Evolutionary conservation across 352 stramenopile species (phyloP).

Genomic region (Globisporangium yorkense): DNA sequence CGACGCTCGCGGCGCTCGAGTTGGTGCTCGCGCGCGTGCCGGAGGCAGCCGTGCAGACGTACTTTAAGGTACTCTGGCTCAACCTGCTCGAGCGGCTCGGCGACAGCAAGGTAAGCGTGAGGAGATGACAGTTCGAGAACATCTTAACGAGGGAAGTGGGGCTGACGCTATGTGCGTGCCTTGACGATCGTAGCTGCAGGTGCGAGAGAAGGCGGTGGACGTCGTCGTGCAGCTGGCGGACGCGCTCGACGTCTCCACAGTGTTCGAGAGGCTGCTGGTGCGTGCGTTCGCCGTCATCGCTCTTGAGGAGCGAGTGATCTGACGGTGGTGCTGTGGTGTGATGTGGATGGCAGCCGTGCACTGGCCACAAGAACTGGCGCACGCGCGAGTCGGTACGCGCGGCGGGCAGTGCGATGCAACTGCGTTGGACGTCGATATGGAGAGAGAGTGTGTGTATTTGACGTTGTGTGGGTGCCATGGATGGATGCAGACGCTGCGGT

Average conservation of each 20-base stretch:
- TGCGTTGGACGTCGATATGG: not conserved
- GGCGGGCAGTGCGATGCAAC: not conserved
- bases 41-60: conserved; percentile 35
- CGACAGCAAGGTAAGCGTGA: conserved; percentile 51
- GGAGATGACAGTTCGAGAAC: not conserved
- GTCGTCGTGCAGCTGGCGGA: conserved; percentile 59
- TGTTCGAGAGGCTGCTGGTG: conserved; percentile 55
- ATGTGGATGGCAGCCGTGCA: conserved; percentile 22
- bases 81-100: conserved; percentile 67
- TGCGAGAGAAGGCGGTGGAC: conserved; percentile 71
- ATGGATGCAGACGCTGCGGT: conserved; percentile 41
- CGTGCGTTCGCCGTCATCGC: conserved; percentile 1
- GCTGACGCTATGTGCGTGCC: not conserved
- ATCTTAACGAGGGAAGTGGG: no score
- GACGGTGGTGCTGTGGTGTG: not conserved
- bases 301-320: not conserved
- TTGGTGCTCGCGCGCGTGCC: conserved; percentile 41
- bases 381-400: conserved; percentile 62
- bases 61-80: conserved; percentile 64
- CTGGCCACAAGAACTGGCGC: conserved; percentile 80
- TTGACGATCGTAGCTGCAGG: conserved; percentile 18
- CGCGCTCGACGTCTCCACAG: conserved; percentile 48
- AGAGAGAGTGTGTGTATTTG: not conserved
- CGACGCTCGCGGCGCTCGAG: conserved; percentile 59
- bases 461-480: no score